Evolutionary conservation across 805 yeast species (phyloP), one percentile per base, ranked within the genome.

Genomic region (Pichia nakasei): DNA sequence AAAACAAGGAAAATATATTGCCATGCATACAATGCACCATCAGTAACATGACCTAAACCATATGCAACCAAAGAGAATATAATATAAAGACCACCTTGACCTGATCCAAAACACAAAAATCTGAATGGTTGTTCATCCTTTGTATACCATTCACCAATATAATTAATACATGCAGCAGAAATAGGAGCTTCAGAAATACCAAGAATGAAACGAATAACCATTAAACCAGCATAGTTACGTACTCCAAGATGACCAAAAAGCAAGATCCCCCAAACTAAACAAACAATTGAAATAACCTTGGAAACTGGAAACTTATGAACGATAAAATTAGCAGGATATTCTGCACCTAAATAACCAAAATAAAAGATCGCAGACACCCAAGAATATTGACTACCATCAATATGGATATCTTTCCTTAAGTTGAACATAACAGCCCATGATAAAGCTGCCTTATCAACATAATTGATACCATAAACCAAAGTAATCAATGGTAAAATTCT

Each of bases 361-460:
- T 73, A 73, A 46, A 73, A 73, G 5, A 67, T 48, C 0, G 79
- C 68, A 46, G 72, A 70, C 13, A 70, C 61, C 48, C 71, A 67
- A 52, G 69, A 68, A 53, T 72, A 75, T 37, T 64, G 63, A 42
- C 60, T 50, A 47, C 67, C 69, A 19, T 61, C 59, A 20, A 76
- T 53, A 3, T 67, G 64, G 12, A 73, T 70, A 45, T 69, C 76
- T 15, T 63, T 66, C 53, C 62, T 71, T 21, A 75, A 58, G 0
- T 71, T 77, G 41, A 74, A 62, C 39, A 74, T 64, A 0, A 76
- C 63, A 15, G 73, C 66, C 51, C 72, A 76, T 0, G 75, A 66
- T 37, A 74, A 50, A 3, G 77, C 68, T 3, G 74, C 75, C 50
- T 76, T 76, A 55, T 75, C 80, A 55, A 73, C 66, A 52, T 69